Evolutionary conservation across 2,329 filamentous ascomycete species (phyloP), one percentile per base, ranked within the genome.

Genomic region (Xylariaceae sp.): DNA sequence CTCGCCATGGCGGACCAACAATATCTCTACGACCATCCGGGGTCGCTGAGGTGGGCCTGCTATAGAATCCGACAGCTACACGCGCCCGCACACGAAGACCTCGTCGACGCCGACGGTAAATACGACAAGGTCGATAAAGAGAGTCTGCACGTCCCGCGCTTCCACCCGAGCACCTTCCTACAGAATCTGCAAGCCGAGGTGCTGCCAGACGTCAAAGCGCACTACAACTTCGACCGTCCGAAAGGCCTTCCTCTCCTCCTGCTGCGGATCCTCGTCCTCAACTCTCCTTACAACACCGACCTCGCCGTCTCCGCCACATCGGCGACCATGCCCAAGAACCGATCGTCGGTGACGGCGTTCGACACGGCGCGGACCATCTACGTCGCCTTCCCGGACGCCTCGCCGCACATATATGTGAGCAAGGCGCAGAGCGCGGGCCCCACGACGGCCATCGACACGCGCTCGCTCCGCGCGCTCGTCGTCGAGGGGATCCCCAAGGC

Each of bases 401-500:
- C 85, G 9, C 85, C 87, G 0, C 81, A 81, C 47, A 68, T 94
- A 31, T 94, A 87, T 59, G 67, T 80, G 30, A 76, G 74, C 35
- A 76, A 69, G 42, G 66, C 71, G 5, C 67, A 71, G 41, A 59
- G 66, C 15, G 59, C 61, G 0, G 66, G 67, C 2, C 52, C 67
- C 0, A 61, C 66, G 9, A 58, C 63, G 3, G 53, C 62, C 0
- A 64, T 66, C 9, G 81, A 85, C 43, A 68, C 72, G 4, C 76
- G 75, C 34, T 83, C 78, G 50, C 64, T 92, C 17, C 77, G 82
- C 38, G 78, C 75, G 27, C 68, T 92, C 3, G 77, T 94, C 4
- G 70, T 88, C 19, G 81, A 88, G 45, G 85, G 85, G 2, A 80
- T 95, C 6, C 86, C 88, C 0, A 88, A 87, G 53, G 88, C 88